A percentile compares a stretch with the other conserved stretches of the same genome.
Conservation (phyloP, 306 rosid genomes). For the Cucurbita pepo region DNA sequence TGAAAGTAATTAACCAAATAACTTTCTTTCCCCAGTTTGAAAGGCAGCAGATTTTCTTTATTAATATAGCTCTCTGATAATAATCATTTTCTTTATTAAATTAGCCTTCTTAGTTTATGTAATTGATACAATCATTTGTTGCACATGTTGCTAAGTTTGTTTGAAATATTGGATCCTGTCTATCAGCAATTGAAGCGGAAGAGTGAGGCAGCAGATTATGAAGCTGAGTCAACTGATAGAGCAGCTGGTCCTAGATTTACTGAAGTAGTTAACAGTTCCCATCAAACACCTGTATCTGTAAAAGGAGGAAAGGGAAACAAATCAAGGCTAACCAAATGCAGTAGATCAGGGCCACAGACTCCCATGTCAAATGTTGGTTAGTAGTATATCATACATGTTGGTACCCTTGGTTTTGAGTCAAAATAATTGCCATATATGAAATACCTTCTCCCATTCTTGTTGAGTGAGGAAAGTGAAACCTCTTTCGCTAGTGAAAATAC, state of each 20-base stretch:
- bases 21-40: neutral
- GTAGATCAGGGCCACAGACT: constrained; percentile 61
- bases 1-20: neutral
- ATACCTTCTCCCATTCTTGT: neutral
- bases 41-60: neutral
- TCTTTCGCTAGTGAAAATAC: neutral
- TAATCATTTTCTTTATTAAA: neutral
- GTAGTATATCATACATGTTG: constrained; percentile 12
- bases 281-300: constrained; percentile 57
- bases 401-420: neutral
- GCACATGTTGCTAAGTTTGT: constrained; percentile 7
- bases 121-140: neutral
- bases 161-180: constrained; percentile 9
- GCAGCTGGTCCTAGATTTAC: constrained; percentile 29
- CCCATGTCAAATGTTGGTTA: constrained; percentile 60
- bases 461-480: neutral
- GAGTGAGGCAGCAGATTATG: constrained; percentile 37
- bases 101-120: neutral
- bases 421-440: neutral
- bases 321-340: constrained; percentile 58
- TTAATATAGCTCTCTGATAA: neutral
- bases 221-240: constrained; percentile 56
- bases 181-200: constrained; percentile 65
- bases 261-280: constrained; percentile 32
- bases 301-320: constrained; percentile 59